Base-by-base conservation (phyloP, 1,139 yeast genomes). In the Candida sp. region DNA sequence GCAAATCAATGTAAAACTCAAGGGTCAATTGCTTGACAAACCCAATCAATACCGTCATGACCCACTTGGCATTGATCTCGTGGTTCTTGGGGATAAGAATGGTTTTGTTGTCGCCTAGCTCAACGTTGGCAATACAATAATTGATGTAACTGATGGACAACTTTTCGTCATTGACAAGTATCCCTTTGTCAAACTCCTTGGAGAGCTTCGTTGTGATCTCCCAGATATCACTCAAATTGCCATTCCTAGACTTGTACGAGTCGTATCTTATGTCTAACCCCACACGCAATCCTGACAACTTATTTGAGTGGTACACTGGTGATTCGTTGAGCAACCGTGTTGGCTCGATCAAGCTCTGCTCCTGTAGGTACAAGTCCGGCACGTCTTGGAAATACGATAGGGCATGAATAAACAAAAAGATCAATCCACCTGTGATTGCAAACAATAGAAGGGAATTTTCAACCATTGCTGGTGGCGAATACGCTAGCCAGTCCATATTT, bases 161-260 rank as follows among this genome's bases (percentile, higher is more conserved):
- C 8, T 46, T 25, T 9, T 54, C 54, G 37, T 59, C 60, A 34
- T 67, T 60, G 17, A 75, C 55, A 4, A 63, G 49, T 3, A 53
- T 34, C 34, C 62, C 59, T 9, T 32, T 30, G n/a, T 49, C 47
- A 25, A 32, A 33, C 5, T 25, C 30, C 11, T 35, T 30, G 2
- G 38, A 26, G n/a, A 38, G 25, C 17, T 25, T 30, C 9, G 31
- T 26, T 7, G 47, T 39, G 7, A 55, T 47, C 9, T 44, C 52
- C 92, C 93, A 88, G 3, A 87, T 66, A 66, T 87, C 96, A 59
- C 83, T 78, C 50, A 87, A 67, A 56, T 84, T 85, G 7, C 94
- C 94, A 61, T 85, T 85, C 57, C 94, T 73, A 22, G 86, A 60
- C 59, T 82, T 84, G 66, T 86, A 88, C 33, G 81, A 85, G 47